Evolutionary conservation across 1,284 basidiomycete genomes (phyloP).

Genomic region (Boletus nobilissimus): DNA sequence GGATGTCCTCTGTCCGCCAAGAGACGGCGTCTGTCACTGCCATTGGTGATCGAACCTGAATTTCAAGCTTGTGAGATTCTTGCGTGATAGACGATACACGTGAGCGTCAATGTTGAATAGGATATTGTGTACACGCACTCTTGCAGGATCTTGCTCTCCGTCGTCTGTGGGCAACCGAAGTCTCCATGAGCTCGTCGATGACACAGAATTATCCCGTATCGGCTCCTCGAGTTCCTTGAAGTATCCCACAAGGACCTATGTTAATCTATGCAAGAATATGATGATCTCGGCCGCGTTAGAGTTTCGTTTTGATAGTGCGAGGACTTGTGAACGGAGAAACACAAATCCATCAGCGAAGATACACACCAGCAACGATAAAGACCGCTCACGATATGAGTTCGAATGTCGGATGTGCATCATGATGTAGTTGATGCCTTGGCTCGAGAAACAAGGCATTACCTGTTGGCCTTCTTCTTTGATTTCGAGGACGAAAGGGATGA

Average conservation of each 20-base stretch:
- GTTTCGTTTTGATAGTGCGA: slow-evolving; percentile 96
- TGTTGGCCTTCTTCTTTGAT: slow-evolving; percentile 98
- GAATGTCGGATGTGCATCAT: slow-evolving; percentile 99
- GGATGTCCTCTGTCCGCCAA: slow-evolving; percentile 97
- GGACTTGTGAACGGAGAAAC: slow-evolving; percentile 63
- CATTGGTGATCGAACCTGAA: slow-evolving; percentile 96
- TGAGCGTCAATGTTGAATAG: background rate
- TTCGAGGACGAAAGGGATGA: slow-evolving; percentile 94
- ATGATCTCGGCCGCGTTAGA: slow-evolving; percentile 96
- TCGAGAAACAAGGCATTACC: slow-evolving; percentile 95
- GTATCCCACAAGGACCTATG: slow-evolving; percentile 93
- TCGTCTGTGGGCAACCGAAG: slow-evolving; percentile 99
- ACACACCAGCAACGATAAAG: background rate
- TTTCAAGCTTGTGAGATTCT: slow-evolving; percentile 97
- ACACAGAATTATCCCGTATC: slow-evolving; percentile 98
- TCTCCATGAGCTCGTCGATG: slow-evolving; percentile 98
- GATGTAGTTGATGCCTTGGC: slow-evolving; percentile 96
- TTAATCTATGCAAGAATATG: slow-evolving; percentile 94
- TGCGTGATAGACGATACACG: slow-evolving; percentile 81
- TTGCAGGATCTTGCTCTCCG: slow-evolving; percentile 98
- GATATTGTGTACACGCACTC: slow-evolving; percentile 66
- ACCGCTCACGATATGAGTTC: slow-evolving; percentile 89
- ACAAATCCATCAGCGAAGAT: background rate
- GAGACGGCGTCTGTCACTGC: slow-evolving; percentile 99
- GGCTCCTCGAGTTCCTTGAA: slow-evolving; percentile 99